These are phyloP conservation scores for Scenedesmus sp. DNA, from an alignment of 163 green algal genomes.

Conservation along the genomic window DNA sequence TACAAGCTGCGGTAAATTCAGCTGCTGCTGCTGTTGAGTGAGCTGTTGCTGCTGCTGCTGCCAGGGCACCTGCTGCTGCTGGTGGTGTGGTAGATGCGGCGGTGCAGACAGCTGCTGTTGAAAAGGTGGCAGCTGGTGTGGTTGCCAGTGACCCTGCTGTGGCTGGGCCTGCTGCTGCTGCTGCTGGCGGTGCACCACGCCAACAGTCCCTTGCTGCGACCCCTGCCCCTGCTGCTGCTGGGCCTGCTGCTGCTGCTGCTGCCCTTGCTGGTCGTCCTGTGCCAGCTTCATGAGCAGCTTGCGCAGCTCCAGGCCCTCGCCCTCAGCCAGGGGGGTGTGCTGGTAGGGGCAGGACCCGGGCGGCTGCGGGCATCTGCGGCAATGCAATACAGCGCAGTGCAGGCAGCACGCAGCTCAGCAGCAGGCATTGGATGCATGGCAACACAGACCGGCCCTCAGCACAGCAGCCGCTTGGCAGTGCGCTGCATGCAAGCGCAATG, in stretches of 20 bases:
- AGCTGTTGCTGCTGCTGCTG: conserved; percentile 6
- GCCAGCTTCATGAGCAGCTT: conserved; percentile 4
- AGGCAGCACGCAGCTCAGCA: not conserved
- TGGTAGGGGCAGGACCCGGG: not conserved
- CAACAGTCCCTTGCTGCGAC: not conserved
- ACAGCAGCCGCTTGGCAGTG: not conserved
- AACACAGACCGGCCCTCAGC: not conserved
- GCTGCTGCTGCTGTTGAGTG: not conserved
- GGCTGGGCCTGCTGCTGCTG: not conserved
- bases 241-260: conserved; percentile 25
- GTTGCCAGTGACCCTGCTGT: not conserved
- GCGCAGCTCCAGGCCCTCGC: not conserved
- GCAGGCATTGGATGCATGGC: not conserved
- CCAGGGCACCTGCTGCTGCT: not conserved
- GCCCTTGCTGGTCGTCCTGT: conserved; percentile 9
- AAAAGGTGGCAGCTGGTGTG: not conserved
- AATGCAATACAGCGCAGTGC: not conserved
- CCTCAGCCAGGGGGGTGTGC: not conserved
- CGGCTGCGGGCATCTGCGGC: not conserved
- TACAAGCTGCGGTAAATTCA: too few species aligned
- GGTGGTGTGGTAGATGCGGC: not conserved
- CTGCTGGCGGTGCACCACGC: not conserved
- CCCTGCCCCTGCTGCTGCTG: conserved; percentile 1
- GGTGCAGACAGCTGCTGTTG: not conserved
- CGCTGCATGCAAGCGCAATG: not conserved